Percentiles rank a stretch among this genome's conserved stretches.
These are phyloP conservation scores for Geoglossum cookeanum DNA, from an alignment of 2,329 filamentous ascomycete species.

Conservation along the genomic window DNA sequence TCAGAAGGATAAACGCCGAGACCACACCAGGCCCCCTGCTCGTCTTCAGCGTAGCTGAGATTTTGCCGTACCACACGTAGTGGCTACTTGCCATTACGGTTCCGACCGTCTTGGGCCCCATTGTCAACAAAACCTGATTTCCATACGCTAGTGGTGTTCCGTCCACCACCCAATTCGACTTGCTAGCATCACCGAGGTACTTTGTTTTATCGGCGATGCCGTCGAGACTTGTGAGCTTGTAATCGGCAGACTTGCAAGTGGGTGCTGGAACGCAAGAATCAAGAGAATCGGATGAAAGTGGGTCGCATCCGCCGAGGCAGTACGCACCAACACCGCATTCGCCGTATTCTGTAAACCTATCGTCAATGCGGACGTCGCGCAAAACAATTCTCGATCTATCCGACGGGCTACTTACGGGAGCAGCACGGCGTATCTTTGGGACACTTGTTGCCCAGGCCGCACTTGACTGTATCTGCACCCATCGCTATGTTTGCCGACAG, in stretches of 20 bases:
- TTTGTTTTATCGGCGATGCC: slow-evolving; percentile 51
- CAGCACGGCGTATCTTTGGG: slow-evolving; percentile 44
- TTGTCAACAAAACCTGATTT: slow-evolving; percentile 63
- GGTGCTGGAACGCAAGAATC: slow-evolving; percentile 74
- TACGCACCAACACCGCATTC: slow-evolving; percentile 86
- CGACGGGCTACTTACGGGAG: slow-evolving; percentile 43
- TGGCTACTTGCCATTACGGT: slow-evolving; percentile 68
- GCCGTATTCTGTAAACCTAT: slow-evolving; percentile 52
- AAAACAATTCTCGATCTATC: background rate
- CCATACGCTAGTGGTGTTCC: slow-evolving; percentile 52
- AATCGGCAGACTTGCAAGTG: slow-evolving; percentile 55
- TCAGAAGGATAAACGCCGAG: slow-evolving; percentile 91
- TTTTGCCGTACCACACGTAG: slow-evolving; percentile 96
- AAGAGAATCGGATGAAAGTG: slow-evolving; percentile 61
- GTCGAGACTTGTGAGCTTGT: slow-evolving; percentile 55
- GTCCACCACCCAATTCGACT: slow-evolving; percentile 74
- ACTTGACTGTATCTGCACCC: background rate
- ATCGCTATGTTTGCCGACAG: background rate
- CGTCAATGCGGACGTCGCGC: background rate
- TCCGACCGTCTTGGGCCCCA: slow-evolving; percentile 69
- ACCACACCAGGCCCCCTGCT: slow-evolving; percentile 74
- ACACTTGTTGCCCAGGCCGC: slow-evolving; percentile 4
- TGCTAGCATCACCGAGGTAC: slow-evolving; percentile 69
- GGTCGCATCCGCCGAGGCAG: slow-evolving; percentile 91
- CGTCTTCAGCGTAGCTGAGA: slow-evolving; percentile 70